These are phyloP conservation scores for Papiliotrema terrestris DNA, from an alignment of 1,284 basidiomycete genomes.

Conservation along the genomic window DNA sequence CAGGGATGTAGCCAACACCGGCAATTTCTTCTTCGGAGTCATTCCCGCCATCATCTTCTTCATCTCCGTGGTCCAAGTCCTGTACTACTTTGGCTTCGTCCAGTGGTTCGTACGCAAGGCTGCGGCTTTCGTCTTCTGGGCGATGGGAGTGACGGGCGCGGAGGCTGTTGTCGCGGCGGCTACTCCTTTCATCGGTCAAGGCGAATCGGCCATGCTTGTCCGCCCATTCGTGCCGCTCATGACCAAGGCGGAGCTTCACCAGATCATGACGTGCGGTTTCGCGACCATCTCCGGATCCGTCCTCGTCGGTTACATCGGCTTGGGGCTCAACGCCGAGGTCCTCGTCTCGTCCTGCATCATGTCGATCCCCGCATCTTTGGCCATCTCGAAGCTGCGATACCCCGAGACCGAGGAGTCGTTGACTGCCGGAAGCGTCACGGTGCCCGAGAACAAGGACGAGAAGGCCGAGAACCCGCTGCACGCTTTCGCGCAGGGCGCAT, in stretches of 20 bases:
- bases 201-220: slow-evolving; percentile 75
- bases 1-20: slow-evolving; percentile 50
- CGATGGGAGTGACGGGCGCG: slow-evolving; percentile 58
- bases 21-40: slow-evolving; percentile 12
- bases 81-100: slow-evolving; percentile 15
- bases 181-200: slow-evolving; percentile 87
- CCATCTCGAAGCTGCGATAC: slow-evolving; percentile 79
- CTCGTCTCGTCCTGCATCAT: slow-evolving; percentile 87
- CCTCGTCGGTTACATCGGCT: slow-evolving; percentile 72
- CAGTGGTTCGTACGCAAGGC: slow-evolving; percentile 54
- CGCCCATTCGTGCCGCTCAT: slow-evolving; percentile 81
- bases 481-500: slow-evolving; percentile 80
- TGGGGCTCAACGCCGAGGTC: slow-evolving; percentile 76
- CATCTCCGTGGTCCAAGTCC: slow-evolving; percentile 16
- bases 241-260: slow-evolving; percentile 84
- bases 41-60: slow-evolving; percentile 19
- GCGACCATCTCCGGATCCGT: slow-evolving; percentile 89
- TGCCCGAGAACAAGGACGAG: slow-evolving; percentile 64
- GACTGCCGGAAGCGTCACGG: slow-evolving; percentile 72
- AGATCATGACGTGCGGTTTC: slow-evolving; percentile 81
- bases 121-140: slow-evolving; percentile 84
- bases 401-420: slow-evolving; percentile 81
- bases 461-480: slow-evolving; percentile 71
- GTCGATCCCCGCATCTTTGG: slow-evolving; percentile 89
- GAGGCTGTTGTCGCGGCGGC: slow-evolving; percentile 88